Base-by-base conservation (phyloP, 441 rosid genomes). In the Adansonia rubrostipa region DNA sequence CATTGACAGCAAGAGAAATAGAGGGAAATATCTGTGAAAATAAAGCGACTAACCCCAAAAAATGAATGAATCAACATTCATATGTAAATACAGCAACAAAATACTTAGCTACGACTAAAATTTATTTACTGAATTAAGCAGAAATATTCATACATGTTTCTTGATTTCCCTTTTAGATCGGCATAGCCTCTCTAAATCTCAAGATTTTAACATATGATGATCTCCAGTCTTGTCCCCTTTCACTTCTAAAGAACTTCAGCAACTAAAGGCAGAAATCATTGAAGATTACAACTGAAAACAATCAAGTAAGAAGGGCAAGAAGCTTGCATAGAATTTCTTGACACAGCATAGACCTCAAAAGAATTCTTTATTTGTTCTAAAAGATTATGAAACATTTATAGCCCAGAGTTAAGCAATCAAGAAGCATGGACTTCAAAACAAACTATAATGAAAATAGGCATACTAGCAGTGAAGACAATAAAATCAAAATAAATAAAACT, bases 331-430 rank as follows among this genome's bases (percentile, higher is more conserved):
- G 57, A 19, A 20, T 68, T 65, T 65, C 7, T n/a, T 42, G 51
- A 66, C 1, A 9, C 3, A 19, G 28, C 44, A 71, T 8, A 71
- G 17, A 48, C 51, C 8, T 50, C 20, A 71, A 53, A 71, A 11
- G 22, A 22, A 51, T 6, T 19, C 6, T 24, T 28, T 19, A 36
- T 40, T 73, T 53, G 50, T 56, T 73, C 47, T 56, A 28, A 42
- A 36, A 73, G 15, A 51, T 71, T 14, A 53, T 71, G 58, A 15
- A 71, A 51, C 33, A 71, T 53, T 70, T 70, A 70, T 36, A 47
- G 15, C 56, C 33, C 56, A 45, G 13, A 69, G 40, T 47, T 69
- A n/a, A 7, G 20, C 42, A 71, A 53, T 53, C 3, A 54, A 53
- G 33, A 53, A 33, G 9, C 9, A 54, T 54, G n/a, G 28, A 54